Base-by-base conservation (phyloP, 2,329 filamentous ascomycete genomes). In the Pseudogymnoascus sp. region DNA sequence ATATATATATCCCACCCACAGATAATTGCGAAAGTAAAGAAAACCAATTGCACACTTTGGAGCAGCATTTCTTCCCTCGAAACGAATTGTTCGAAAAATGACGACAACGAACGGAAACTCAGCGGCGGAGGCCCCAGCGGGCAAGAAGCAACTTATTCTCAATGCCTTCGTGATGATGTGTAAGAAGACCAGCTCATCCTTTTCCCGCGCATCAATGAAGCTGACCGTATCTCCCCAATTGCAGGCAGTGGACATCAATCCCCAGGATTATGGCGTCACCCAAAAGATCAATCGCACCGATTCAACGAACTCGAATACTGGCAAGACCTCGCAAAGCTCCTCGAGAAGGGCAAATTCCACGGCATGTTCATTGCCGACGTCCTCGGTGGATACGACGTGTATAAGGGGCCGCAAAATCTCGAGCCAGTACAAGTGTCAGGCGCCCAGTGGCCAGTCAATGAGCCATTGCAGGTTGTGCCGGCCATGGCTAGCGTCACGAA, bases 401-500 rank as follows among this genome's bases (percentile, higher is more conserved):
- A 88, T 72, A 83, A 83, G 62, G 80, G 84, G 0, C 82, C 82
- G 0, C 72, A 76, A 3, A 85, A 82, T 63, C 75, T 88, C 2
- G 78, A 80, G 2, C 80, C 85, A 0, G 82, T 84, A 0, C 79
- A 87, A 57, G 70, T 78, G 0, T 82, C 83, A 0, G 86, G 84
- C 1, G 83, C 85, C 0, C 86, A 89, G 70, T 89, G 84, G 79
- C 86, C 86, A 0, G 83, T 88, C n/a, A 88, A 87, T 63, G 86
- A 89, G 69, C 86, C 86, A 0, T 68, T 89, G 1, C 79, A 81
- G 1, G 78, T 85, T 2, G 76, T 89, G 0, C 78, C 85, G 2
- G 84, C 85, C 2, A 87, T 89, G 84, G 85, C 86, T 0, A 85
- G 85, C 1, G 85, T 77, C 0, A 89, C 86, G 0, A 79, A 82